Evolutionary conservation across 176 grass and related monocot genomes (phyloP).

Genomic region (Cymbopogon citratus): DNA sequence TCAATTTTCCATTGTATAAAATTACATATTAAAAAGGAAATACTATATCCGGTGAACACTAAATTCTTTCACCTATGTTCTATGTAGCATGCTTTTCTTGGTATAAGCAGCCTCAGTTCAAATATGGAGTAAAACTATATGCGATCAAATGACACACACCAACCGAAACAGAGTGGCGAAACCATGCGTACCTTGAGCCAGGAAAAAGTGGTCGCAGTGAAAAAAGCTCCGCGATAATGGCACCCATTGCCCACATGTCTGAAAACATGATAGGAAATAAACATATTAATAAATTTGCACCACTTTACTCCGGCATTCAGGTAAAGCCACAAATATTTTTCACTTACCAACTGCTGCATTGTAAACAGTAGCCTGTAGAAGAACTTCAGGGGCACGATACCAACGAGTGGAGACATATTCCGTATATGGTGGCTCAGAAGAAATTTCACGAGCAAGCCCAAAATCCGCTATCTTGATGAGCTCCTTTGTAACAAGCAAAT

Average conservation of each 20-base stretch:
- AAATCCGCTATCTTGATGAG: conserved; percentile 95
- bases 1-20: neutral
- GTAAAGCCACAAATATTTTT: conserved; percentile 22
- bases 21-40: neutral
- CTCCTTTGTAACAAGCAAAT: conserved; percentile 82
- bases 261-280: conserved; percentile 7
- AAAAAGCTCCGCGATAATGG: conserved; percentile 96
- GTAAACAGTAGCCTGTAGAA: conserved; percentile 91
- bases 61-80: neutral
- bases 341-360: conserved; percentile 93
- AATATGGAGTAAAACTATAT: neutral
- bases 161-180: neutral
- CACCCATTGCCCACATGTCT: conserved; percentile 99
- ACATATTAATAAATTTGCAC: neutral
- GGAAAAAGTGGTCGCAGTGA: conserved; percentile 90
- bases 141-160: neutral
- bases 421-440: conserved; percentile 87
- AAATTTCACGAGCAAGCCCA: conserved; percentile 93
- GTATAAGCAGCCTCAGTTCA: neutral
- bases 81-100: neutral
- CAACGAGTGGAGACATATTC: conserved; percentile 99
- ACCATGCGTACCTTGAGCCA: conserved; percentile 65
- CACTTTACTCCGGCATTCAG: neutral
- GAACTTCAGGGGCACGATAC: conserved; percentile 96
- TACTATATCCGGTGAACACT: neutral